Conservation (phyloP, 2,329 filamentous ascomycete genomes). For the Penicillium sp. region DNA sequence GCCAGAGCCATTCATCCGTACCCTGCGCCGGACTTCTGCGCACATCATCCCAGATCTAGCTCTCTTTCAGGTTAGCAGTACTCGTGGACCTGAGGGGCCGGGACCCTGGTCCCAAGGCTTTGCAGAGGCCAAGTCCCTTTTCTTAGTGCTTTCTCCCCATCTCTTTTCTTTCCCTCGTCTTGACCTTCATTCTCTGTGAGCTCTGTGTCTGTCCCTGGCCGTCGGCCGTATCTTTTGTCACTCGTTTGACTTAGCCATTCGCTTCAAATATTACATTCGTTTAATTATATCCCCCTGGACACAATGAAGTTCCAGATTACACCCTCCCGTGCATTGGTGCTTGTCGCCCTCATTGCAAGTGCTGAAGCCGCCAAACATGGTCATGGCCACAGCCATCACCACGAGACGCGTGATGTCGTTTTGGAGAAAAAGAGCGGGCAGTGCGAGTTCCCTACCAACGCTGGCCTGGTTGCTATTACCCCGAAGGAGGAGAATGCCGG, state of each 20-base stretch:
- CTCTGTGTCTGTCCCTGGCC: constrained; percentile 23
- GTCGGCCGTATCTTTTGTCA: constrained; percentile 28
- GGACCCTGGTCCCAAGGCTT: background rate
- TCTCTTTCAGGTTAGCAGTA: constrained; percentile 12
- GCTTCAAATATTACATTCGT: constrained; percentile 4
- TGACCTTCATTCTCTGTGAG: constrained; percentile 26
- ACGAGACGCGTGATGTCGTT: constrained; percentile 26
- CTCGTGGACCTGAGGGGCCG: constrained; percentile 4
- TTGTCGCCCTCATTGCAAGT: constrained; percentile 39
- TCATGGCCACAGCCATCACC: constrained; percentile 32
- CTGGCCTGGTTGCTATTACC: constrained; percentile 67
- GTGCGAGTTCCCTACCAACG: constrained; percentile 66
- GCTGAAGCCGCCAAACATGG: constrained; percentile 38
- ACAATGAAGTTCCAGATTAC: constrained; percentile 39
- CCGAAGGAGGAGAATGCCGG: constrained; percentile 65
- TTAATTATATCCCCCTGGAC: constrained; percentile 6
- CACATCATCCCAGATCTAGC: constrained; percentile 8
- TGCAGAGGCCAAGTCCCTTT: constrained; percentile 14
- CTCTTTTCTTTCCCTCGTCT: constrained; percentile 14
- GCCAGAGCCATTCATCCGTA: background rate
- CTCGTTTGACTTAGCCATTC: constrained; percentile 22
- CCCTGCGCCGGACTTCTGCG: background rate
- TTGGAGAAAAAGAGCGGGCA: constrained; percentile 55
- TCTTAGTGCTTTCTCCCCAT: constrained; percentile 13
- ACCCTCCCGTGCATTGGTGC: constrained; percentile 33